Conservation (phyloP, 2,329 filamentous ascomycete species). For the Alternaria sp. region DNA sequence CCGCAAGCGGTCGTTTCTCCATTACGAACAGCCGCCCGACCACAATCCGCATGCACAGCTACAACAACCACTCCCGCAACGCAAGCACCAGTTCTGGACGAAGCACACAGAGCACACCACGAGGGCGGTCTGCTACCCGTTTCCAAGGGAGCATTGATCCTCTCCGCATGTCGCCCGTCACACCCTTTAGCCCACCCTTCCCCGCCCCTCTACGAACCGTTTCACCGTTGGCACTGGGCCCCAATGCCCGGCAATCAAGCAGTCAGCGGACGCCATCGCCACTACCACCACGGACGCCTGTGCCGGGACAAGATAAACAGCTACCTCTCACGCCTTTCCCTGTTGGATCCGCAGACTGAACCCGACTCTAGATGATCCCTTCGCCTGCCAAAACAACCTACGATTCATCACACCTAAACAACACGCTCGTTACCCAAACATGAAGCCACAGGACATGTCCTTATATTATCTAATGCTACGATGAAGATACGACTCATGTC, state of each 20-base stretch:
- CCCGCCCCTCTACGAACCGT: constrained; percentile 18
- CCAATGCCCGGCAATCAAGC: constrained; percentile 15
- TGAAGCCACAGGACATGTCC: neutral
- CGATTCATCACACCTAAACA: neutral
- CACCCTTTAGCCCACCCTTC: constrained; percentile 15
- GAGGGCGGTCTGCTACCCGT: neutral
- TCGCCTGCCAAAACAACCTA: neutral
- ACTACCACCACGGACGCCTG: constrained; percentile 8
- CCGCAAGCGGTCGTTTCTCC: constrained; percentile 11
- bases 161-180: constrained; percentile 29
- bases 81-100: constrained; percentile 11
- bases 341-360: constrained; percentile 7
- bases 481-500: neutral
- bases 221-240: constrained; percentile 14
- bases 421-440: neutral
- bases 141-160: constrained; percentile 22
- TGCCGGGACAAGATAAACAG: constrained; percentile 28
- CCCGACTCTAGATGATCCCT: neutral
- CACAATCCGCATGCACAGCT: constrained; percentile 1
- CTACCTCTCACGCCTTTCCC: constrained; percentile 44
- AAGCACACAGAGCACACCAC: constrained; percentile 5
- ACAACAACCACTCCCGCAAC: constrained; percentile 17
- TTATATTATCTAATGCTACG: neutral
- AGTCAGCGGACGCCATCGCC: constrained; percentile 6
- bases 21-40: constrained; percentile 1